Evolutionary conservation across 352 stramenopile genomes (phyloP), one percentile per base, ranked within the genome.

Genomic region (Ophiocytium majus): DNA sequence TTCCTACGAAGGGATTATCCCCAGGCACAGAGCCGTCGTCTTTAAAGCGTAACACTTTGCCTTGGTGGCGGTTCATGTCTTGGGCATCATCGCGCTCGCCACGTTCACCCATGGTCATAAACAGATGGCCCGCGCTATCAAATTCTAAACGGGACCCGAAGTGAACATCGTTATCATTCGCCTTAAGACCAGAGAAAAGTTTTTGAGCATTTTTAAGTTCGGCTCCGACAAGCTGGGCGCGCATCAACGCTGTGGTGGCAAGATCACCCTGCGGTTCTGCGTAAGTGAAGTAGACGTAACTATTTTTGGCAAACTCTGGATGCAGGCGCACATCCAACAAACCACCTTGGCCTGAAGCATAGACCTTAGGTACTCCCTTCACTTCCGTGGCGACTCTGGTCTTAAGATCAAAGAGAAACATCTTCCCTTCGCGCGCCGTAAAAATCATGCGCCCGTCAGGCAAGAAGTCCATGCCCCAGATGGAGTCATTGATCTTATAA

Each of bases 391-490:
- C 57, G 57, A 71, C 57, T 71, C 28, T 71, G 57, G 57, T 71
- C 57, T 23, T 23, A 23, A 28, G 57, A 71, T 71, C 57, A 23
- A 71, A 28, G 28, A 71, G 23, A 23, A 23, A 23, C 57, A 71
- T 71, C 57, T 71, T 71, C 19, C 57, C 57, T 23, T 71, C 57
- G 19, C 28, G 23, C 57, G 28, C 57, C 19, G 57, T 71, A 28
- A 71, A 23, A 28, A 71, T 23, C 57, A 71, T 71, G 57, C 57
- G 57, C 28, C 57, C 57, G 57, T 71, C 57, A 23, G 57, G 57
- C 57, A 71, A 28, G 19, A 23, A 71, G 57, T 71, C 57, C 19
- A 71, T 71, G 57, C 57, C 57, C 57, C 57, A 71, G 57, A 71
- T 71, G 57, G 28, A 23, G 28, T 71, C 57, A 23, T 71, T 28